Conservation (phyloP, 2,329 filamentous ascomycete species). For the Podosphaera leucotricha region DNA sequence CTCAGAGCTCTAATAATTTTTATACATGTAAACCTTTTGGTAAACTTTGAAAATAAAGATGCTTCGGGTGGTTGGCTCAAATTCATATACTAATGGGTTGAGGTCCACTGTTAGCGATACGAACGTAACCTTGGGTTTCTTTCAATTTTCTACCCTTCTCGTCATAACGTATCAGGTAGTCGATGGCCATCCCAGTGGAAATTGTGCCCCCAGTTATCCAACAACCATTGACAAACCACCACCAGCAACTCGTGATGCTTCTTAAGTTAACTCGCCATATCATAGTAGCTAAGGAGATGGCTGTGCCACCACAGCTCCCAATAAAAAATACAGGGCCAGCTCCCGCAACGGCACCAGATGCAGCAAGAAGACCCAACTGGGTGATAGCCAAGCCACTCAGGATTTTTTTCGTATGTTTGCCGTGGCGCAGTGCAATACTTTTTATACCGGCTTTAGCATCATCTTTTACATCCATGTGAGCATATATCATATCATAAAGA, state of each 20-base stretch:
- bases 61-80: too few species aligned
- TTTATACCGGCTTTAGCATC: conserved; percentile 74
- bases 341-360: conserved; percentile 43
- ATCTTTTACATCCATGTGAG: conserved; percentile 75
- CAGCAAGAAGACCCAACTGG: conserved; percentile 46
- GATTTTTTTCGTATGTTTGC: conserved; percentile 52
- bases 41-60: too few species aligned
- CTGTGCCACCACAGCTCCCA: conserved; percentile 41
- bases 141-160: neutral
- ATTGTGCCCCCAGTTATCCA: conserved; percentile 43
- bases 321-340: conserved; percentile 45
- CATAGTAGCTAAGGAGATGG: conserved; percentile 37
- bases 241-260: conserved; percentile 45
- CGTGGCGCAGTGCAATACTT: conserved; percentile 62
- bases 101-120: too few species aligned
- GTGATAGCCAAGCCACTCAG: conserved; percentile 43
- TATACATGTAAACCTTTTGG: too few species aligned
- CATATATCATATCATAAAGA: conserved; percentile 82
- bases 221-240: conserved; percentile 53
- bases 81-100: too few species aligned
- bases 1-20: too few species aligned
- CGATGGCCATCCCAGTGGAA: conserved; percentile 30
- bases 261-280: conserved; percentile 43
- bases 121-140: neutral
- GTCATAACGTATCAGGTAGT: conserved; percentile 31